Evolutionary conservation across 2,329 filamentous ascomycete species (phyloP), one percentile per base, ranked within the genome.

Genomic region (Dothistroma pini): DNA sequence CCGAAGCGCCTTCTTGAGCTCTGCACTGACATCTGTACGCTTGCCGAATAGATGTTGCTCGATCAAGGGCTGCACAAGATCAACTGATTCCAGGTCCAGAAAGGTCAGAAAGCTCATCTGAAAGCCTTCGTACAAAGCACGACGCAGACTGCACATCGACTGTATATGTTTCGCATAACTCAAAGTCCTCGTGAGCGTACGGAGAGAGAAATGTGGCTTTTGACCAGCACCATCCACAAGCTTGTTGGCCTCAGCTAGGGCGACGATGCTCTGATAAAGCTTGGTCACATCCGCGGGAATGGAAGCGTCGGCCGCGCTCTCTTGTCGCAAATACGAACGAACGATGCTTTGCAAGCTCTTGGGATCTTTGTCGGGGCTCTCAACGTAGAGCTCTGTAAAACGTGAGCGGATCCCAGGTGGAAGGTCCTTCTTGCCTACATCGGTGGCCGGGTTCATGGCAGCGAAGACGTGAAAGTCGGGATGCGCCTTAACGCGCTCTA

Each of bases 391-490:
- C 75, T 99, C 95, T 0, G 95, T 97, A 72, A 99, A 99, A 54
- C 93, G 86, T 9, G 93, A 96, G 58, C 93, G 84, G 49, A 97
- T 86, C 1, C 93, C 93, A 58, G 90, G 86, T 0, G 93, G 92
- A 16, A 99, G 80, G 75, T 99, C 95, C 59, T 93, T 88, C 77
- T 99, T 99, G 63, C 96, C 95, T 59, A 97, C 87, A 78, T 99
- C 95, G 2, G 95, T 99, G 5, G 95, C 95, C 32, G 95, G 95
- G 71, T 99, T 99, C 95, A 99, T 99, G 31, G 96, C 95, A 56
- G 91, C 96, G 72, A 99, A 99, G 14, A 99, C 90, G 44, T 95
- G 87, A 75, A 99, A 99, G 66, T 96, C 87, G 0, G 91, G 88
- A 75, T 99, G 93, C 0, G 93, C 95, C 63, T 88, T 83, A 38